Evolutionary conservation across 2,329 filamentous ascomycete genomes (phyloP), one percentile per base, ranked within the genome.

Genomic region (Talaromyces sp.): DNA sequence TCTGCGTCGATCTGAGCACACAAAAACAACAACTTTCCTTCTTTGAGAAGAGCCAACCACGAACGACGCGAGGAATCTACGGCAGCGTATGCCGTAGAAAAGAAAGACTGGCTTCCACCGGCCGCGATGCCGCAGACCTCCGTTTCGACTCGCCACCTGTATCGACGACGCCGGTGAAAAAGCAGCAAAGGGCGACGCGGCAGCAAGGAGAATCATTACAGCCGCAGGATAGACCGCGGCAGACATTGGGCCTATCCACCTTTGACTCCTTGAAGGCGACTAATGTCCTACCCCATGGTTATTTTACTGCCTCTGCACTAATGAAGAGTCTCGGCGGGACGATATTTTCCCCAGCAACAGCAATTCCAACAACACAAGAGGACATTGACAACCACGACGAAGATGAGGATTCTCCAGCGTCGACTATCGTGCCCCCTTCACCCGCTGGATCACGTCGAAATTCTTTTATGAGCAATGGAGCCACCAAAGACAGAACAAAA

Each of bases 21-120:
- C n/a, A 7, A 37, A 35, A n/a, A 18, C 28, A n/a, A n/a, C 8
- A 33, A 21, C n/a, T 5, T 12, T 12, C n/a, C 31, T 35, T 11
- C 9, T 21, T 37, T 37, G 18, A n/a, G n/a, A 7, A 23, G 39
- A 9, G 28, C 12, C 25, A 25, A 28, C 5, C 54, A 5, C 6
- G 4, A 31, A 28, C 8, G 14, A n/a, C 12, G 18, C 39, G 7
- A 52, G 42, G 9, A 61, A 25, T 28, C 54, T 59, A 64, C 65
- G 65, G 65, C 64, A 48, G 72, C 72, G 72, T 71, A 73, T 72
- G 74, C 75, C 73, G 74, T 70, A 67, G 66, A 44, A 39, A 54
- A 66, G 66, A 67, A 76, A 37, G 18, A 40, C 75, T 77, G 75
- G 75, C 75, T 76, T 72, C 71, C 71, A 69, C 67, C 74, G 70